phyloP scores from a whole-genome alignment of 345 rosid species.

The Leavenworthia alabamica region DNA sequence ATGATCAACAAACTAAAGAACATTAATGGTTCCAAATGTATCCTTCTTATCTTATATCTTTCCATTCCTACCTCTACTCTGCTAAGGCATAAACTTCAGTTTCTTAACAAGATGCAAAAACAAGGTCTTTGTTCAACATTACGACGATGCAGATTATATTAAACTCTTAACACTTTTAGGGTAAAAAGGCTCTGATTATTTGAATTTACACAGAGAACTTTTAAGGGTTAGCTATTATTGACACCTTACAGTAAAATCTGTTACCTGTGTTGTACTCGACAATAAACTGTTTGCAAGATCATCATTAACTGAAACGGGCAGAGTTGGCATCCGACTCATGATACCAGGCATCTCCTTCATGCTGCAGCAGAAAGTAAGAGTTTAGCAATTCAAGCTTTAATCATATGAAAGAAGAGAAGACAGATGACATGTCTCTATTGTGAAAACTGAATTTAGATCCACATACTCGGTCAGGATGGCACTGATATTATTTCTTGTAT shows the following conservation, averaged over 20 bases:
- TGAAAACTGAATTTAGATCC: constrained; percentile 12
- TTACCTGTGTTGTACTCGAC: constrained; percentile 59
- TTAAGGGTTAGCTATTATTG: neutral
- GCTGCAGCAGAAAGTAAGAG: constrained; percentile 39
- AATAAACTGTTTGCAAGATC: constrained; percentile 64
- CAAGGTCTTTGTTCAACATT: neutral
- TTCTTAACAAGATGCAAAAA: neutral
- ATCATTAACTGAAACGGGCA: constrained; percentile 60
- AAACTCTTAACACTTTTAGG: neutral
- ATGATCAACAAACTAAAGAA: neutral
- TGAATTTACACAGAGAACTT: neutral
- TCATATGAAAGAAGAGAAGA: constrained; percentile 3
- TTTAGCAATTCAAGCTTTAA: constrained; percentile 14
- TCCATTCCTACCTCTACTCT: neutral
- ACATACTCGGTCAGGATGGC: constrained; percentile 76
- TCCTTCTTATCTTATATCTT: neutral
- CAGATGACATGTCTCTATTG: constrained; percentile 4
- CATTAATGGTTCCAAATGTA: neutral
- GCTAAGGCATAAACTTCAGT: constrained; percentile 1
- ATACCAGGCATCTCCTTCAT: constrained; percentile 86
- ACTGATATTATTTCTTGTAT: constrained; percentile 59
- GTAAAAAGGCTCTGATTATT: neutral
- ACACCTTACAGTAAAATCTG: neutral
- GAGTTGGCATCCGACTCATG: constrained; percentile 87
- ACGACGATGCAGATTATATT: neutral